Evolutionary conservation across 768 basidiomycete genomes (phyloP), one percentile per base, ranked within the genome.

Genomic region (Collybia sordida): DNA sequence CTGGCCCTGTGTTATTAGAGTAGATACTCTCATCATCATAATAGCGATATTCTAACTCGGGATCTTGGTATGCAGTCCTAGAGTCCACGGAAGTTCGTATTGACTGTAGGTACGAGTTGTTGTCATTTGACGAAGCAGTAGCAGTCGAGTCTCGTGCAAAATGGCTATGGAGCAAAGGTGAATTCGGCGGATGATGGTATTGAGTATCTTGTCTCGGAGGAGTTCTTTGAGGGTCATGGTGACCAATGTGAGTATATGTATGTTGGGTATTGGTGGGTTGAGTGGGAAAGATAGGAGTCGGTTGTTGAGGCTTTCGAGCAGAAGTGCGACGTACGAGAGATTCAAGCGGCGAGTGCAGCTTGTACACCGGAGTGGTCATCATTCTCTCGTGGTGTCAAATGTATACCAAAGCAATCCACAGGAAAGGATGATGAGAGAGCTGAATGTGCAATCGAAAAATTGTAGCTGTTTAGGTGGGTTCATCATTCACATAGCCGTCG

Each of bases 321-420:
- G 85, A 85, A 6, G 82, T 74, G 47, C 70, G 69, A 50, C 78
- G 74, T 47, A 78, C 80, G 42, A 88, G 76, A 2, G 76, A 69
- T 35, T 82, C 78, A 35, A 87, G 72, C 6, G 86, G 86, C 1
- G 86, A 88, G 18, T 54, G 59, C 21, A 59, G 42, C 43, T 55
- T 65, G 46, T 61, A 65, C 22, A 66, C 52, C 1, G 61, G 44
- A 6, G 56, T 35, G 18, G 59, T 45, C 38, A 50, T 42, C 28
- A 47, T 47, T 27, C 17, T 28, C 18, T 45, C 40, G 35, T 50
- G 28, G 21, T 21, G 17, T 24, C 50, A 38, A 41, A 38, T 39
- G 40, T 34, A 12, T 42, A 3, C 22, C 12, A 39, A 18, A 27
- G 15, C 39, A 21, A 49, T 14, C 15, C 23, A 39, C 22, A 41